Base-by-base conservation (phyloP, 768 basidiomycete species). In the Auriscalpium orientale region DNA sequence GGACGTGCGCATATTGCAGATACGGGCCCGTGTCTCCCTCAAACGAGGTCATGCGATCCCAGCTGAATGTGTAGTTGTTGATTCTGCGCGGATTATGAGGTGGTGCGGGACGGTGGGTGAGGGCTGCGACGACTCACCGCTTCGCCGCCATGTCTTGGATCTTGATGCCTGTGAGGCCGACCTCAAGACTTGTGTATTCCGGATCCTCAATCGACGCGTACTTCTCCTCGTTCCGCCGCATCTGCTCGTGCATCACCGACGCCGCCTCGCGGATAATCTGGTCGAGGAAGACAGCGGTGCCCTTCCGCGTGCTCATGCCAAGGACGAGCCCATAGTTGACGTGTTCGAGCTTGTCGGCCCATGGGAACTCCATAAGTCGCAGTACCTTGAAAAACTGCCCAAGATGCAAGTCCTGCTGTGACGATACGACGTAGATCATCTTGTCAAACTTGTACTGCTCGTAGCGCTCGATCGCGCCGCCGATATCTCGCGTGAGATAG, bases 101-200 rank as follows among this genome's bases (percentile, higher is more conserved):
- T 47, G 20, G 13, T n/a, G 22, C 16, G 15, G 45, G 34, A 2
- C 12, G 34, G 21, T 1, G 13, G 36, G 18, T 21, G 56, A 38
- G 52, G 20, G 28, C 28, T 46, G 40, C 11, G 40, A 13, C 40
- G 34, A 54, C 81, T 46, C 60, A 93, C 93, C 93, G 77, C 70
- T 92, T 95, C 13, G 91, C 92, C 45, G 88, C 80, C 92, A 95
- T 94, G 67, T 97, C 94, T 71, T 99, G 97, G 57, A 99, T 94
- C 76, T 98, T 98, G 62, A 99, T 87, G 3, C 92, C 93, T 0
- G 92, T 89, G 64, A 97, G 92, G 18, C 95, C 97, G 49, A 98
- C 85, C 70, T 95, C 89, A 59, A 79, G 77, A 56, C 82, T 81
- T 47, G 86, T 87, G 48, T 70, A 73, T 66, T 90, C 87, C 1